Evolutionary conservation across 495 filamentous ascomycete genomes (phyloP).

Genomic region (Bryoglossum gracile): DNA sequence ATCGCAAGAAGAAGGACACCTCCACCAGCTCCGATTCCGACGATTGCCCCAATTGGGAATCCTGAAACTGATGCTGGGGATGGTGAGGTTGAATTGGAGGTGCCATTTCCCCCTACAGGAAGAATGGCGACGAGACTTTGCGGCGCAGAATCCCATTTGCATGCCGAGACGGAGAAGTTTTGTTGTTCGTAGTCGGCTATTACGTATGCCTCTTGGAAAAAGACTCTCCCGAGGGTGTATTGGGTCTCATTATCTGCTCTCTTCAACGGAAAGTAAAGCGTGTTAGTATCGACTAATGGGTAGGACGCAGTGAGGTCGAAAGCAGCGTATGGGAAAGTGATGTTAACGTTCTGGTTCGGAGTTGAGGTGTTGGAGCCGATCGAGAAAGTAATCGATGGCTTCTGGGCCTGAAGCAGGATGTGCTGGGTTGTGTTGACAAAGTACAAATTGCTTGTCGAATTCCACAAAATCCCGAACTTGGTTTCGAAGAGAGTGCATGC

Average conservation of each 20-base stretch:
- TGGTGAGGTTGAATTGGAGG: not conserved
- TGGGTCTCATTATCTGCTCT: slow-evolving; percentile 43
- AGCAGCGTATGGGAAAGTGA: slow-evolving; percentile 46
- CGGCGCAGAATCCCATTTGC: slow-evolving; percentile 10
- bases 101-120: not conserved
- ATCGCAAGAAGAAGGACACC: not conserved
- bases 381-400: slow-evolving; percentile 46
- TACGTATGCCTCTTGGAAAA: slow-evolving; percentile 47
- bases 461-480: slow-evolving; percentile 42
- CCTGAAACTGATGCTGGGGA: not conserved
- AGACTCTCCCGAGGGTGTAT: slow-evolving; percentile 47
- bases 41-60: slow-evolving; percentile 8
- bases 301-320: slow-evolving; percentile 41
- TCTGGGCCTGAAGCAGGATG: slow-evolving; percentile 33
- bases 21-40: slow-evolving; percentile 14
- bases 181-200: slow-evolving; percentile 19
- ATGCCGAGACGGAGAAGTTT: slow-evolving; percentile 18
- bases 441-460: slow-evolving; percentile 41
- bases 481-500: slow-evolving; percentile 47
- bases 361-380: slow-evolving; percentile 35
- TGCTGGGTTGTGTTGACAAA: slow-evolving; percentile 41
- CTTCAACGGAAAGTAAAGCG: slow-evolving; percentile 45
- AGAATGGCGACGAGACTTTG: slow-evolving; percentile 16
- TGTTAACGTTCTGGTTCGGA: slow-evolving; percentile 34
- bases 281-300: not conserved